Base-by-base conservation (phyloP, 2,329 filamentous ascomycete genomes). In the Colletotrichum plurivorum region DNA sequence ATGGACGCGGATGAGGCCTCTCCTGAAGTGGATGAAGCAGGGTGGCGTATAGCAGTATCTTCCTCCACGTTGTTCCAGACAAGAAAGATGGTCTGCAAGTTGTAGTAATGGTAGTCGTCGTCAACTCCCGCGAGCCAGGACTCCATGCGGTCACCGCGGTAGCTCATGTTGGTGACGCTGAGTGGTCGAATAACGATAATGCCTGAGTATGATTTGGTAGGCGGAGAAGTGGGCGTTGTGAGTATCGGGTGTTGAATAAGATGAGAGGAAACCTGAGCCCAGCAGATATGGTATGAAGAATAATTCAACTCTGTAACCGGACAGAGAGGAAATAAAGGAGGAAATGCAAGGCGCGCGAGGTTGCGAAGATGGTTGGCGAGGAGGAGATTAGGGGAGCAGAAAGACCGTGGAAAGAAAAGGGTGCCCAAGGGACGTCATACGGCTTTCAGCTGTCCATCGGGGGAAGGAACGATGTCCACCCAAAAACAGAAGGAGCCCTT, bases 341-440 rank as follows among this genome's bases (percentile, higher is more conserved):
- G n/a, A 48, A 65, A 58, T 53, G 20, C 15, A 25, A 48, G 46
- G 18, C 41, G 27, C 31, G 54, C 9, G n/a, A 16, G 31, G 20
- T 48, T 22, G 54, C 6, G 20, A 16, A 53, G 8, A n/a, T 31
- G 13, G 48, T 31, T 22, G 39, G 18, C n/a, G 25, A 43, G 45
- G n/a, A 43, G 22, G 48, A 25, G 18, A 16, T 46, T 54, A 27
- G 54, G n/a, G 48, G 31, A 18, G 41, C 8, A 43, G 39, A 15
- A 58, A 63, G 8, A n/a, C 53, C 41, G 9, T 25, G 27, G 20
- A 16, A n/a, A 41, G 65, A 20, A 65, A 36, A n/a, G 53, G 27
- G 43, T 41, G 22, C 13, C 43, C 61, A 15, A 65, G 53, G 36
- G 22, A 53, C 45, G 16, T 43, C 43, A 16, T 8, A 16, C 18